Conservation (phyloP, 208 protist species). For the Crithidia bombi region DNA sequence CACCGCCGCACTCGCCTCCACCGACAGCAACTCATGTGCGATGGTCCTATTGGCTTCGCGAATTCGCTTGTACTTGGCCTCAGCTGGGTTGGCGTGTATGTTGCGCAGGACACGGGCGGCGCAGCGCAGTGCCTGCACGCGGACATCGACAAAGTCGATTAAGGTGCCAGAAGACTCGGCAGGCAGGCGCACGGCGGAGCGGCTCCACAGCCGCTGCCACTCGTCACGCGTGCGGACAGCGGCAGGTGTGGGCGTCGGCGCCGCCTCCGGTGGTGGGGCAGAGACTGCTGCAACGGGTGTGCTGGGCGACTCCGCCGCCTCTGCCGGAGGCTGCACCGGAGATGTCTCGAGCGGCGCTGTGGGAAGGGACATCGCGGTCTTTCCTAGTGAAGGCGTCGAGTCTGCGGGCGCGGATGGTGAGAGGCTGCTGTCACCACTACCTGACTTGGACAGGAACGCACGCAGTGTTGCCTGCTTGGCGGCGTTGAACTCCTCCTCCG, state of each 20-base stretch:
- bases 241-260: neutral
- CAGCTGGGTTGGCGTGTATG: conserved; percentile 35
- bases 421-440: neutral
- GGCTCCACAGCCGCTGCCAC: conserved; percentile 27
- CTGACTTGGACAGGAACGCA: conserved; percentile 17
- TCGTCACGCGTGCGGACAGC: conserved; percentile 3
- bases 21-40: conserved; percentile 47
- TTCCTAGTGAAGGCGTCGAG: neutral
- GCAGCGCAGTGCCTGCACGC: conserved; percentile 42
- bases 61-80: conserved; percentile 61
- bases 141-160: conserved; percentile 15
- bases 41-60: conserved; percentile 48
- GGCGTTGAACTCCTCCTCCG: conserved; percentile 61
- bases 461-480: conserved; percentile 56
- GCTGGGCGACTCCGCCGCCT: neutral
- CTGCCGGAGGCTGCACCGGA: neutral
- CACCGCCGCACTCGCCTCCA: conserved; percentile 47
- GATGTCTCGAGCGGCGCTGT: neutral
- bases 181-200: neutral
- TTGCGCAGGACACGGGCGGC: conserved; percentile 59
- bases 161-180: neutral
- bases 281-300: neutral
- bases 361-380: too few relatives aligned
- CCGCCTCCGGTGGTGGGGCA: neutral
- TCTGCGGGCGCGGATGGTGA: neutral